These are phyloP conservation scores for Phlyctochytrium arcticum DNA, from an alignment of 192 early-diverging fungal genomes.

Conservation along the genomic window DNA sequence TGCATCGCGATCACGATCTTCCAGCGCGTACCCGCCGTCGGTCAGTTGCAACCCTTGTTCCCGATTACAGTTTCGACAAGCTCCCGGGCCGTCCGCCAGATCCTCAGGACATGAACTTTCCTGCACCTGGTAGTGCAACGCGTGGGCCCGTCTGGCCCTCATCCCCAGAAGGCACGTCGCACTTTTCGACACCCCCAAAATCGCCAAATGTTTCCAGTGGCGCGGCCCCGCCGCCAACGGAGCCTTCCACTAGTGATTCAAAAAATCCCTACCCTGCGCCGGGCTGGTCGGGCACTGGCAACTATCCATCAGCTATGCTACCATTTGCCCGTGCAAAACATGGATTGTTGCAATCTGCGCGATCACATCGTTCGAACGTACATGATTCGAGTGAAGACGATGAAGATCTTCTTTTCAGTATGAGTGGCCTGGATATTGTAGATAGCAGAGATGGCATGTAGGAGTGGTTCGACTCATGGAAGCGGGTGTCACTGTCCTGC, in stretches of 20 bases:
- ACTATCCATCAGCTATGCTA: neutral
- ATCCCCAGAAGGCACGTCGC: neutral
- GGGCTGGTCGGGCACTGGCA: neutral
- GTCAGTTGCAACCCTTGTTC: neutral
- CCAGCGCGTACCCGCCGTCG: neutral
- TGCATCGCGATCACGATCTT: neutral
- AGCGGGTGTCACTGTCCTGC: too few species aligned
- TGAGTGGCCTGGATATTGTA: constrained; percentile 32
- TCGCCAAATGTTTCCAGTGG: too few species aligned
- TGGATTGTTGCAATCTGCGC: neutral
- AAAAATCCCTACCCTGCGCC: neutral
- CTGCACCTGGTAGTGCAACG: neutral
- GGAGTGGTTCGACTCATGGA: too few species aligned
- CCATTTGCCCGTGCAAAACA: too few species aligned
- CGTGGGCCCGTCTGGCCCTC: neutral
- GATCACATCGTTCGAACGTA: neutral
- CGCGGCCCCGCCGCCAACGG: too few species aligned
- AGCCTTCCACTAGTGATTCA: too few species aligned
- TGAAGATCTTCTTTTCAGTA: constrained; percentile 37
- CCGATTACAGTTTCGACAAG: neutral
- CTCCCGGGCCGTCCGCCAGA: neutral
- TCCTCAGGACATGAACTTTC: neutral
- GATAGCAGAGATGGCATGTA: constrained; percentile 3
- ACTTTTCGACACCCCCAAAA: neutral
- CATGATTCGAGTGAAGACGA: constrained; percentile 21